Base-by-base conservation (phyloP, 192 early-diverging fungal genomes). In the Dissophora globulifera region DNA sequence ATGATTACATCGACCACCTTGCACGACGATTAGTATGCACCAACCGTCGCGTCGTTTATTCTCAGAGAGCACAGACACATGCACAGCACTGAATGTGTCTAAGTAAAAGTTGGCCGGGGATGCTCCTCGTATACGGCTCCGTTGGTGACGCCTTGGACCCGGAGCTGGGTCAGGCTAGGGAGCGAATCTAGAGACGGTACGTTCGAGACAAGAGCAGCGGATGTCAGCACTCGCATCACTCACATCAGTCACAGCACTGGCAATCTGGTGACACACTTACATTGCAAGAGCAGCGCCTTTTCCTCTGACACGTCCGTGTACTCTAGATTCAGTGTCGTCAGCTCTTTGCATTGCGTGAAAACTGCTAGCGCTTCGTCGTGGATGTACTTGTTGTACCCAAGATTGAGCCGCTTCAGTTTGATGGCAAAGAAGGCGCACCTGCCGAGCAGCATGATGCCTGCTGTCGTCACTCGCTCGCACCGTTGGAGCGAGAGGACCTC, bases 291-390 rank as follows among this genome's bases (percentile, higher is more conserved):
- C 15, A 49, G 31, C 16, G 58, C 72, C 9, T 27, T 41, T 9
- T 43, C 22, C 27, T 76, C 58, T 0, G 72, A 38, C 9, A 80
- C 81, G 42, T 66, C 67, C 9, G 81, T 82, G n/a, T 79, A 53
- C 30, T 82, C 78, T 22, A 82, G 58, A 25, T 78, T 82, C n/a
- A 82, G 62, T 4, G 79, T 58, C 23, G 33, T 54, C 32, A 82
- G 58, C 20, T 61, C 63, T 1, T 62, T 29, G n/a, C 72, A 65
- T 1, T 47, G 50, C 27, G 52, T 33, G 48, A 76, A 62, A 27
- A 66, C 63, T 3, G 58, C 26, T 2, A 76, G 47, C 3, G 72
- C 62, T 38, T 76, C 72, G 32, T 76, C 72, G 27, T 76, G 72
- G 46, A 76, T 67, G 25, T 43, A 76, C 26, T 51, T 58, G 35